phyloP scores from a whole-genome alignment of 306 rosid species.

The Biancaea sappan region DNA sequence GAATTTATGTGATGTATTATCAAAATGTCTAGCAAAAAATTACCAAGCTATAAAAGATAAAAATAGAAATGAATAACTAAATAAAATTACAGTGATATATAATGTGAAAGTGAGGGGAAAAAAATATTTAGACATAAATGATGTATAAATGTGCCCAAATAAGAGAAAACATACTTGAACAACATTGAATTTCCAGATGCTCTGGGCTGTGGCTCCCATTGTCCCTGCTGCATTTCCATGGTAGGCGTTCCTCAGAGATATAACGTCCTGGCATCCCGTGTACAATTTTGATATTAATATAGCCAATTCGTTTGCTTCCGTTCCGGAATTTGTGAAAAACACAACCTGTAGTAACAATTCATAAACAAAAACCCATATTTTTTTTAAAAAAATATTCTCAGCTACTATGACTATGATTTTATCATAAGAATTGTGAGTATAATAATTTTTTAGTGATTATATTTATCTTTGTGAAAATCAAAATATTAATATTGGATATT shows the following conservation, averaged over 20 bases:
- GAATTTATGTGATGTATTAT: background rate
- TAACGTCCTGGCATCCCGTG: constrained; percentile 82
- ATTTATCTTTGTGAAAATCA: background rate
- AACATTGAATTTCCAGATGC: constrained; percentile 81
- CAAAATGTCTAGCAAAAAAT: background rate
- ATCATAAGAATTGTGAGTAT: too few species aligned
- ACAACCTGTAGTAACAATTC: constrained; percentile 58
- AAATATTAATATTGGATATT: background rate
- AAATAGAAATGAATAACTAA: background rate
- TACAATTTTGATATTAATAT: constrained; percentile 73
- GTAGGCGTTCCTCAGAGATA: constrained; percentile 84
- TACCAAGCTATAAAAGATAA: background rate
- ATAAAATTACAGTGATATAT: background rate
- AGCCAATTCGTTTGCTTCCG: constrained; percentile 96
- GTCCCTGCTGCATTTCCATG: constrained; percentile 93
- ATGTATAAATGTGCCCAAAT: background rate
- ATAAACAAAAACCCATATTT: background rate
- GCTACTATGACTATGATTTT: too few species aligned
- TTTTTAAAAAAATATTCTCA: too few species aligned
- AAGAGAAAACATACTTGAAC: constrained; percentile 54
- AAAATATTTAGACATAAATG: background rate
- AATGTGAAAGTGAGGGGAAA: too few species aligned
- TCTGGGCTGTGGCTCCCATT: constrained; percentile 94
- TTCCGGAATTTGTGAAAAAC: constrained; percentile 94
- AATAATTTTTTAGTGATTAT: too few species aligned